phyloP scores from a whole-genome alignment of 768 basidiomycete species.

The Fomitopsis pulvina region DNA sequence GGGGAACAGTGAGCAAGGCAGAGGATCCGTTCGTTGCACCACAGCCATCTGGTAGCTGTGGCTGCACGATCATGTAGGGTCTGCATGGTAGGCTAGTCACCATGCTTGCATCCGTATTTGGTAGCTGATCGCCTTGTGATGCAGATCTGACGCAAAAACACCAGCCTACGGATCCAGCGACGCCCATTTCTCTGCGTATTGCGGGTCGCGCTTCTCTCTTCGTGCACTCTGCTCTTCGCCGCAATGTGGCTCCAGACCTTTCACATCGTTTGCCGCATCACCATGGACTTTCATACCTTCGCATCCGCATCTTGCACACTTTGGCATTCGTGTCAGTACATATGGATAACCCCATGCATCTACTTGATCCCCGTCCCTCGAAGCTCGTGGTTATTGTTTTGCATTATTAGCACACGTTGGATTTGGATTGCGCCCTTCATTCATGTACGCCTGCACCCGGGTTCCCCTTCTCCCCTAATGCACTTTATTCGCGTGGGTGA shows the following conservation, averaged over 20 bases:
- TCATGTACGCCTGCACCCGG: background rate
- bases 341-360: slow-evolving; percentile 1
- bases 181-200: too few relatives aligned
- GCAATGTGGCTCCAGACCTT: background rate
- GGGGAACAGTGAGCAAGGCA: slow-evolving; percentile 89
- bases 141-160: background rate
- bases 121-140: background rate
- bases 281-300: background rate
- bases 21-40: slow-evolving; percentile 87
- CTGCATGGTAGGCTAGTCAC: background rate
- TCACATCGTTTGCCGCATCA: background rate
- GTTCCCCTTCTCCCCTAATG: background rate
- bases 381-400: background rate
- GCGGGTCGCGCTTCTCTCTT: background rate
- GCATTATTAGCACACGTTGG: background rate
- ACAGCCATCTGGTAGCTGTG: slow-evolving; percentile 27
- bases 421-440: slow-evolving; percentile 1
- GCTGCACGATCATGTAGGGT: slow-evolving; percentile 22
- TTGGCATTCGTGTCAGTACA: slow-evolving; percentile 1
- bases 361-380: background rate
- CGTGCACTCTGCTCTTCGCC: background rate
- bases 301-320: background rate
- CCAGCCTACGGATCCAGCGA: too few relatives aligned
- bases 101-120: background rate
- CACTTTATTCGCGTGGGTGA: background rate